A percentile compares a stretch with the other conserved stretches of the same genome.
Conservation (phyloP, 225 moss, liverwort and hornwort species). For the Pseudisothecium myosuroides region DNA sequence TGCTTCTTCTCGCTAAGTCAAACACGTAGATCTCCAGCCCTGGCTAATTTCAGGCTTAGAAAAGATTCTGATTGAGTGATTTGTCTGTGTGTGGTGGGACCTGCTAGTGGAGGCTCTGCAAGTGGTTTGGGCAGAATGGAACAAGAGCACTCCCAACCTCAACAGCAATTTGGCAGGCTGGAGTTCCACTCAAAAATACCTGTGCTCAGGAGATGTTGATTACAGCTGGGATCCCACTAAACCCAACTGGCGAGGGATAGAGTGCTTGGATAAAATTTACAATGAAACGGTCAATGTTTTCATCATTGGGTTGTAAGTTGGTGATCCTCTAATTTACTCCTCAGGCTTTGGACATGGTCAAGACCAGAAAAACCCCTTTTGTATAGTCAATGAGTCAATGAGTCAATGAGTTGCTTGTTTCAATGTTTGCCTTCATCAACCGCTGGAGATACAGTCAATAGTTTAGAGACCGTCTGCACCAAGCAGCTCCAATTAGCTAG, state of each 20-base stretch:
- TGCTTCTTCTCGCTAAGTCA: too few species aligned
- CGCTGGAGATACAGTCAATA: too few species aligned
- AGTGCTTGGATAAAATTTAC: neutral
- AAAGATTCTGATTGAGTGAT: too few species aligned
- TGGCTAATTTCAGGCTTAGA: too few species aligned
- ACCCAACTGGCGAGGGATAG: neutral
- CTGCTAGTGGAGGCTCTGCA: neutral
- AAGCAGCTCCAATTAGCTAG: neutral
- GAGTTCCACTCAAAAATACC: neutral
- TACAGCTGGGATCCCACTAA: too few species aligned
- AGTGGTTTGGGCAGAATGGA: neutral
- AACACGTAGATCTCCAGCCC: too few species aligned
- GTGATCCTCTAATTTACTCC: neutral
- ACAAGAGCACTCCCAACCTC: neutral
- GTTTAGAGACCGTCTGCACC: neutral
- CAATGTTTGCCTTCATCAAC: neutral
- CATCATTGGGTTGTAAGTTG: neutral
- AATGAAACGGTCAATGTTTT: accelerated
- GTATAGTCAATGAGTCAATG: neutral
- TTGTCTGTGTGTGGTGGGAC: neutral
- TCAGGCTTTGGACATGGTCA: neutral
- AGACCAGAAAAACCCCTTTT: neutral
- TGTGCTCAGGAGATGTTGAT: neutral
- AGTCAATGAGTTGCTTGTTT: neutral
- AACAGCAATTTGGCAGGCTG: slow-evolving; percentile 2